These are phyloP conservation scores for Cylindrotheca closterium DNA, from an alignment of 108 stramenopile genomes.

Conservation along the genomic window DNA sequence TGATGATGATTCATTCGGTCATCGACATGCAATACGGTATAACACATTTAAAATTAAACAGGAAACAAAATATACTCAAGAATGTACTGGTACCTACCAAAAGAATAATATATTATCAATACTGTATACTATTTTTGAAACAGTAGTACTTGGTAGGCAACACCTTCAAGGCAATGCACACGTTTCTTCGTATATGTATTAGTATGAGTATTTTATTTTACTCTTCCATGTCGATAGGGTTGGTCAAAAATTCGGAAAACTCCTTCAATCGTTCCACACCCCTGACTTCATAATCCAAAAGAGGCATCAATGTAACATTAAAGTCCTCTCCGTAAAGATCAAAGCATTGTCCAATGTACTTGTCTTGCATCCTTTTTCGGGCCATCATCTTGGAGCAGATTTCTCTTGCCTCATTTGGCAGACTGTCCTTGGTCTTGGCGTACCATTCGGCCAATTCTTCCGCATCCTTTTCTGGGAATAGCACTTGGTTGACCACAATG, in stretches of 20 bases:
- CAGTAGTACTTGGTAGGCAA: no score
- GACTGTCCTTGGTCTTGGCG: constrained; percentile 67
- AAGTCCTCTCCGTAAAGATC: constrained; percentile 99
- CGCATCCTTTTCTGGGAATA: constrained; percentile 98
- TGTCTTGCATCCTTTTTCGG: constrained; percentile 99
- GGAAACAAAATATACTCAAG: no score
- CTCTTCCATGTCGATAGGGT: constrained; percentile 87
- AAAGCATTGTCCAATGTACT: constrained; percentile 99
- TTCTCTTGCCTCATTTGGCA: constrained; percentile 90
- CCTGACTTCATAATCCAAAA: constrained; percentile 97
- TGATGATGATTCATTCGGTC: no score
- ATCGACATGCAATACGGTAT: no score
- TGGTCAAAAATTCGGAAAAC: constrained; percentile 87
- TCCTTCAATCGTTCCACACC: constrained; percentile 85
- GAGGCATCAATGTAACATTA: constrained; percentile 96
- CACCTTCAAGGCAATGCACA: no score
- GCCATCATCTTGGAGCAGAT: constrained; percentile 97
- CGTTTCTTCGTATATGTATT: no score
- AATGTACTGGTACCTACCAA: no score
- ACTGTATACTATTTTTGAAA: no score
- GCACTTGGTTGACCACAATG: constrained; percentile 98
- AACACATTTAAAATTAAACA: no score
- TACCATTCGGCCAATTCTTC: constrained; percentile 95
- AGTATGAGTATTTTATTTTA: no score
- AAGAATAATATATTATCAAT: no score